Conservation (phyloP, 148 eudicot species). For the Rhododendron kiyosumense region DNA sequence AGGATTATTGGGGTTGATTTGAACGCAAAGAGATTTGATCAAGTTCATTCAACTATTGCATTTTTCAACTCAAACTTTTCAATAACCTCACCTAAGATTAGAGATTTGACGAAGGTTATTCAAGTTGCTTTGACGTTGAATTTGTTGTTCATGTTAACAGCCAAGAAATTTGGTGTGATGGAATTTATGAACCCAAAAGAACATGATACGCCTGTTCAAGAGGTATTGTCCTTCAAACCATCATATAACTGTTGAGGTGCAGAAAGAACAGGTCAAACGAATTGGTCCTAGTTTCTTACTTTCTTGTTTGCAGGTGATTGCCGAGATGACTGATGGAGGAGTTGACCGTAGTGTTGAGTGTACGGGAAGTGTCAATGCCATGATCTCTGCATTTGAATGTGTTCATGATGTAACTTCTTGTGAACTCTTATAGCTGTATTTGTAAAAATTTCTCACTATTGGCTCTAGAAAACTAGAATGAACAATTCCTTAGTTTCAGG, state of each 20-base stretch:
- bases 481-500: conserved; percentile 15
- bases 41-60: conserved; percentile 13
- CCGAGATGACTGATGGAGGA: conserved; percentile 29
- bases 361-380: conserved; percentile 52
- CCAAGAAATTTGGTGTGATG: conserved; percentile 48
- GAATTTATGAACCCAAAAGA: conserved; percentile 53
- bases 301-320: conserved; percentile 37
- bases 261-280: neutral
- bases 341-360: conserved; percentile 55
- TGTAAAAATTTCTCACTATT: too few species aligned
- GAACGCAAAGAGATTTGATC: conserved; percentile 23
- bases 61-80: too few species aligned
- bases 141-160: conserved; percentile 18
- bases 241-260: neutral
- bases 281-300: conserved; percentile 14
- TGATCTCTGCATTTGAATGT: conserved; percentile 60
- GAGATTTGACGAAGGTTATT: too few species aligned
- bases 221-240: neutral
- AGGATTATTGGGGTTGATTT: conserved; percentile 61
- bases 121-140: too few species aligned
- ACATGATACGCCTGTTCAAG: conserved; percentile 18
- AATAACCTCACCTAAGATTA: too few species aligned
- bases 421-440: too few species aligned
- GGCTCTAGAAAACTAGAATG: neutral
- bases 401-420: conserved; percentile 40